Evolutionary conservation across 768 basidiomycete species (phyloP).

Genomic region (Suillus hirtellus): DNA sequence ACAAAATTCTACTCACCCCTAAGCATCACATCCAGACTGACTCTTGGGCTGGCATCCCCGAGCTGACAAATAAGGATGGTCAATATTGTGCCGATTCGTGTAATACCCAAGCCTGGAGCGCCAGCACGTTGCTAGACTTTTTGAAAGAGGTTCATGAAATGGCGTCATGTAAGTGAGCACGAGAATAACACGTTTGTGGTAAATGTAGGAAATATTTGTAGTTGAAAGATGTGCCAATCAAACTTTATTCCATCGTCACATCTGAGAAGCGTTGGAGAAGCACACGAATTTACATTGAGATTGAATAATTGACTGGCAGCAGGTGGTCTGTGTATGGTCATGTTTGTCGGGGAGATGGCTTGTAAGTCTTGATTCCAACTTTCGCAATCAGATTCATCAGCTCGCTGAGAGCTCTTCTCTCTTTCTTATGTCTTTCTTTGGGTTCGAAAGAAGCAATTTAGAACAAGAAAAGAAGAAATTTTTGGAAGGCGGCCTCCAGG

Average conservation of each 20-base stretch:
- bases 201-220: constrained; percentile 20
- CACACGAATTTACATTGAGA: not conserved
- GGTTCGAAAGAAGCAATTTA: constrained; percentile 61
- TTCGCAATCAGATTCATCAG: constrained; percentile 10
- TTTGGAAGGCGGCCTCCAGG: constrained; percentile 47
- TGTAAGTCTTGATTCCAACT: constrained; percentile 5
- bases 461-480: constrained; percentile 65
- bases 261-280: constrained; percentile 4
- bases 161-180: constrained; percentile 7
- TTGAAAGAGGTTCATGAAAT: constrained; percentile 68
- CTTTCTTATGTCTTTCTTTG: constrained; percentile 78
- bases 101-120: constrained; percentile 94
- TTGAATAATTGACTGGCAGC: not conserved
- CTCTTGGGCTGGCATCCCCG: constrained; percentile 92
- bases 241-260: not conserved
- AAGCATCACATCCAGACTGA: constrained; percentile 77
- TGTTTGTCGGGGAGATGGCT: constrained; percentile 16
- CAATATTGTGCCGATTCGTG: constrained; percentile 86
- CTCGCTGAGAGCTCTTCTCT: constrained; percentile 8
- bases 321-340: constrained; percentile 16
- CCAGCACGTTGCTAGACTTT: constrained; percentile 90
- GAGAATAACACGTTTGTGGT: constrained; percentile 1
- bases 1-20: constrained; percentile 66
- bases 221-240: constrained; percentile 1
- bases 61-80: constrained; percentile 87